These are phyloP conservation scores for Trichoderma reesei DNA, from an alignment of 495 filamentous ascomycete genomes.

Conservation along the genomic window DNA sequence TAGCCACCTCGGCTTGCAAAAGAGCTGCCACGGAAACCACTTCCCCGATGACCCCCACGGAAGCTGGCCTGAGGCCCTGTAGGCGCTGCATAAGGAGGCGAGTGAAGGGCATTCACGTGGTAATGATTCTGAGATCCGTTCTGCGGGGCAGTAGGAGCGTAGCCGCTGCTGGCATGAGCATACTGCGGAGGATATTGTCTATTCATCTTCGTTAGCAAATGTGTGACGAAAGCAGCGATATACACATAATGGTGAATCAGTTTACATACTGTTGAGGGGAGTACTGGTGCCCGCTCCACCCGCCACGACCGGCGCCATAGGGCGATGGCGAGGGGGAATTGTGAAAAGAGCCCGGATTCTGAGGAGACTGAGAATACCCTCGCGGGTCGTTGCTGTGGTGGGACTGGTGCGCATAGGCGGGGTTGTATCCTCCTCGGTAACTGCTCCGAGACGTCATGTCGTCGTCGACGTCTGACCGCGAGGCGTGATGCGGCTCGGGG, in stretches of 20 bases:
- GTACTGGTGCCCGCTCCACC: constrained; percentile 44
- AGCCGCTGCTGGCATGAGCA: constrained; percentile 38
- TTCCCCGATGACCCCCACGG: constrained; percentile 41
- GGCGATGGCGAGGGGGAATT: constrained; percentile 60
- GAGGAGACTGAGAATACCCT: constrained; percentile 48
- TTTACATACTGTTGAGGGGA: constrained; percentile 51
- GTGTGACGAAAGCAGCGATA: constrained; percentile 12
- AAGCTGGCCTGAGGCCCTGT: constrained; percentile 40
- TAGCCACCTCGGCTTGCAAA: constrained; percentile 20
- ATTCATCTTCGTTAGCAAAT: constrained; percentile 19
- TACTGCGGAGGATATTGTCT: constrained; percentile 50
- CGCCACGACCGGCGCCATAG: constrained; percentile 50
- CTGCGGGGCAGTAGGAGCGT: constrained; percentile 24
- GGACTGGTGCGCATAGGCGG: constrained; percentile 21
- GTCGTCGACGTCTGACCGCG: constrained; percentile 31
- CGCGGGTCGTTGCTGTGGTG: constrained; percentile 32
- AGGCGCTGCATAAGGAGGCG: constrained; percentile 38
- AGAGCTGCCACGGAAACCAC: constrained; percentile 8
- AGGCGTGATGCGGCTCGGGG: constrained; percentile 23
- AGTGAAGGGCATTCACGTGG: constrained; percentile 39
- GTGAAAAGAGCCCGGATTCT: constrained; percentile 51
- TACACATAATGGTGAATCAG: background rate
- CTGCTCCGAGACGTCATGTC: constrained; percentile 33
- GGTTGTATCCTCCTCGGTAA: constrained; percentile 30
- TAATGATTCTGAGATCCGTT: constrained; percentile 41